These are phyloP conservation scores for Bruguiera parviflora DNA, from an alignment of 345 rosid genomes.

Conservation along the genomic window DNA sequence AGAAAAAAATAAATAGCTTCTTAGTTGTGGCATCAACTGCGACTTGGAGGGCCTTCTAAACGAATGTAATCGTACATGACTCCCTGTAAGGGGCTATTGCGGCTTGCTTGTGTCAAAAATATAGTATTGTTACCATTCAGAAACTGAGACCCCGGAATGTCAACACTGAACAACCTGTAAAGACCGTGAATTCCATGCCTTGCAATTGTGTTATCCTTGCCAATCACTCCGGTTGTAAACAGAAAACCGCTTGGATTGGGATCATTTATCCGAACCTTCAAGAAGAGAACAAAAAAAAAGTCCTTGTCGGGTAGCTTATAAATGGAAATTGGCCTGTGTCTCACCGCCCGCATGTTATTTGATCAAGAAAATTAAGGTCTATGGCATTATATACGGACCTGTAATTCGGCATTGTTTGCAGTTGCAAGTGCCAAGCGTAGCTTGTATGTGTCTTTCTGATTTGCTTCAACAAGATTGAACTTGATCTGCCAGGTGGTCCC, in stretches of 20 bases:
- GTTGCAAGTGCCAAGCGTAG: slow-evolving; percentile 25
- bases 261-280: slow-evolving; percentile 12
- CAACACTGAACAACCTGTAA: slow-evolving; percentile 11
- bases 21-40: not conserved
- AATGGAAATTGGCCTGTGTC: no score
- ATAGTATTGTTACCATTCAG: slow-evolving; percentile 6
- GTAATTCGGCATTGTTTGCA: slow-evolving; percentile 13
- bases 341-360: not conserved
- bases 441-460: slow-evolving; percentile 4
- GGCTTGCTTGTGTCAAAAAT: slow-evolving; percentile 4
- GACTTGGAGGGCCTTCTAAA: slow-evolving; percentile 10
- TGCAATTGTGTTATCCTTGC: slow-evolving; percentile 17
- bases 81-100: slow-evolving; percentile 1
- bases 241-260: not conserved
- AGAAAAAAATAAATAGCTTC: not conserved
- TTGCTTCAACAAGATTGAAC: slow-evolving; percentile 9
- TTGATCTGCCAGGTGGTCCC: slow-evolving; percentile 26
- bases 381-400: slow-evolving; percentile 5
- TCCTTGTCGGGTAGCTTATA: not conserved
- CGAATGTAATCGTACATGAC: slow-evolving; percentile 15
- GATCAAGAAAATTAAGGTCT: not conserved
- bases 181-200: slow-evolving; percentile 20
- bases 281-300: not conserved
- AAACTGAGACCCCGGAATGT: slow-evolving; percentile 3
- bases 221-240: slow-evolving; percentile 5